Evolutionary conservation across 2,329 filamentous ascomycete genomes (phyloP), one percentile per base, ranked within the genome.

Genomic region (Aspergillus chevalieri): DNA sequence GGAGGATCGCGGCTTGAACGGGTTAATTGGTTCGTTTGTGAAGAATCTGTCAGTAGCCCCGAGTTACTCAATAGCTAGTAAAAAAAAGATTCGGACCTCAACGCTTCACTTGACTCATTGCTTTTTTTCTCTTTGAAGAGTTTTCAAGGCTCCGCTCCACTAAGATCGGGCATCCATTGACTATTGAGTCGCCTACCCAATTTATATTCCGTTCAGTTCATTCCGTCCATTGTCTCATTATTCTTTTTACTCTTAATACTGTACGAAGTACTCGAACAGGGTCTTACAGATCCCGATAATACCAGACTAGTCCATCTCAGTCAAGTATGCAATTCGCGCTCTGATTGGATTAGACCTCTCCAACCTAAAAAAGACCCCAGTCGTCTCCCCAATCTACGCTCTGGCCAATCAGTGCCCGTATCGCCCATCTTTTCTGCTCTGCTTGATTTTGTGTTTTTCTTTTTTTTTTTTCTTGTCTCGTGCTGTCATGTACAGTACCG

Each of bases 401-500:
- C 24, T 41, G 50, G 53, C 65, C 65, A 68, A 66, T 65, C 60
- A 67, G 28, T 47, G 17, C 41, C 47, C 39, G 43, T 51, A 55
- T 44, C 52, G 57, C 57, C 59, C 57, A 58, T 58, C 53, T 57
- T 54, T 57, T 53, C 42, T 46, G 17, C 22, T 54, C 17, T 55
- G 49, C 53, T 50, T 47, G 52, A 46, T 46, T 52, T 53, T 49
- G n/a, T 21, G 12, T 26, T 52, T 34, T 34, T 44, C 44, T 50
- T 44, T 12, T 26, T 53, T 34, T 42, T 46, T 46, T 50, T 44
- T 49, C 54, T 56, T 41, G 17, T 46, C 41, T 38, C 42, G 24
- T 30, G 33, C 43, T 50, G 44, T 43, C 46, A 43, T 42, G 42
- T 47, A 33, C 26, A 28, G 10, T 28, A 28, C 26, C 12, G 26